Conservation (phyloP, 192 early-diverging fungal genomes). For the Gonapodya sp. region DNA sequence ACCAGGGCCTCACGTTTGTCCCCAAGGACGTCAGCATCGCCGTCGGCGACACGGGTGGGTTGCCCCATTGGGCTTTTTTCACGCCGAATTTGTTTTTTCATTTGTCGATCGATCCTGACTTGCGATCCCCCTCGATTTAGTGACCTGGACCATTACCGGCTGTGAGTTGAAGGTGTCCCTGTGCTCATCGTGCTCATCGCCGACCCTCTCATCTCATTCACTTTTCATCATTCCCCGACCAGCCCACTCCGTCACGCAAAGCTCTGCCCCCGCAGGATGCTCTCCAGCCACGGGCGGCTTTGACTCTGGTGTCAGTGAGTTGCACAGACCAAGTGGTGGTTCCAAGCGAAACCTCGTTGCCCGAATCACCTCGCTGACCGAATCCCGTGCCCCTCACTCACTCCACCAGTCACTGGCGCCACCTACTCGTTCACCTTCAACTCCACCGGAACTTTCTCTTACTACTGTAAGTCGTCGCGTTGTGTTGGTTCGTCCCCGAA, state of each 20-base stretch:
- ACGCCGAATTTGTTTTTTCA: no score
- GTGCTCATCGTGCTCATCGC: not conserved
- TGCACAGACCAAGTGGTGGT: no score
- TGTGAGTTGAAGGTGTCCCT: not conserved
- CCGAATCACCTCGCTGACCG: not conserved
- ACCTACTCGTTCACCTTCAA: not conserved
- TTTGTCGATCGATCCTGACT: not conserved
- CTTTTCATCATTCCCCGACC: no score
- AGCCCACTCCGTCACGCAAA: not conserved
- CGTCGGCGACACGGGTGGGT: not conserved
- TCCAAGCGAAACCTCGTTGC: not conserved
- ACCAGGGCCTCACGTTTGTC: not conserved
- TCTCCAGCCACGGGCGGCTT: not conserved
- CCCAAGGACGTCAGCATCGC: not conserved
- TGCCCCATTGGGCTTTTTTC: no score
- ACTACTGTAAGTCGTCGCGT: no score
- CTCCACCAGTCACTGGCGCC: not conserved
- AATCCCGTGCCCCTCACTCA: not conserved
- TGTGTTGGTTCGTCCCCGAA: no score
- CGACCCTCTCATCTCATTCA: not conserved
- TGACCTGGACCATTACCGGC: not conserved
- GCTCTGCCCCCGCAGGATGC: not conserved
- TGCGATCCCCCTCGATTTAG: not conserved
- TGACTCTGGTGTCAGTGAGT: not conserved
- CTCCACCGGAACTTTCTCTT: not conserved